Base-by-base conservation (phyloP, 768 basidiomycete species). In the Cubamyces sp. region DNA sequence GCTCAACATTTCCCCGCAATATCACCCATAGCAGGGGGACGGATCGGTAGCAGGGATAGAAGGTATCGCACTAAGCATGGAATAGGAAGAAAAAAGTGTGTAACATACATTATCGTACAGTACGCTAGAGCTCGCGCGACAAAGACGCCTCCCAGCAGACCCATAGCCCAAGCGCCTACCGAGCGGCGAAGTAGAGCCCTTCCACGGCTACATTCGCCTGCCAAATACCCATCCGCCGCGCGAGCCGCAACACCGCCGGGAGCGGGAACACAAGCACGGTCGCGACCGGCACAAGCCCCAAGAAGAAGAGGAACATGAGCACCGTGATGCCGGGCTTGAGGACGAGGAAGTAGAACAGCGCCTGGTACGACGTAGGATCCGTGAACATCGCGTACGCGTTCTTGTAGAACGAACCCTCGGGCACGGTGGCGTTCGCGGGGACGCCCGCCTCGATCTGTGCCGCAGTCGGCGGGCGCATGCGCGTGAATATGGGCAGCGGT, bases 271-370 rank as follows among this genome's bases (percentile, higher is more conserved):
- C 72, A 3, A 91, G 77, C 28, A 81, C 73, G 12, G 90, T 74
- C 18, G 82, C 75, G 1, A 88, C 80, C 0, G 91, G 75, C 23
- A 86, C 82, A 59, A 90, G 62, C 15, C 83, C 74, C 16, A 90
- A 41, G 52, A 91, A 71, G 21, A 76, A 66, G 15, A 91, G 71
- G 5, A 84, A 81, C 39, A 92, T 76, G 18, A 88, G 76, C 26
- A 94, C 74, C 0, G 91, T 91, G 72, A 93, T 89, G 30, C 84
- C 81, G 2, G 92, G 90, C 72, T 94, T 94, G 78, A 94, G 86
- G 52, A 93, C 89, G 62, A 94, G 82, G 76, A 94, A 94, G 72
- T 94, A 93, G 79, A 94, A 93, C 3, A 94, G 80, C 0, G 92
- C 87, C 76, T 90, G 90, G 73, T 91, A 93, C 18, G 91, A 90